Base-by-base conservation (phyloP, 2,329 filamentous ascomycete genomes). In the Cladophialophora yegresii region DNA sequence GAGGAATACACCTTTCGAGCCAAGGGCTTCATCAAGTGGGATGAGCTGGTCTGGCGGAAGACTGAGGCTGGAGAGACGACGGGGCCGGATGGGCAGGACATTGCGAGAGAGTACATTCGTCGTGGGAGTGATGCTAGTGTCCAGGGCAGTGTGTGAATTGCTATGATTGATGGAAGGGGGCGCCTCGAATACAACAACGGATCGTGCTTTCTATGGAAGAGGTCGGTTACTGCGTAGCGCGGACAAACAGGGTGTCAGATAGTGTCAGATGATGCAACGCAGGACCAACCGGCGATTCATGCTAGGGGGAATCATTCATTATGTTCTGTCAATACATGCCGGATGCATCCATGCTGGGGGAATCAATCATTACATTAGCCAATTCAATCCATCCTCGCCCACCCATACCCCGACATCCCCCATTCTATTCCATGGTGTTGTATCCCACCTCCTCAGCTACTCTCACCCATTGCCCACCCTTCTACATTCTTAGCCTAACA, bases 31-130 rank as follows among this genome's bases (percentile, higher is more conserved):
- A 61, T 40, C 3, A 49, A 40, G 23, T 67, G 64, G 64, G 64
- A 67, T 43, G 58, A 62, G 58, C 40, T 67, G 61, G 57, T 51
- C 5, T 67, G 64, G 64, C 56, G 64, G 16, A 64, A 54, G 49
- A 50, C 36, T 1, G 64, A 61, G 50, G 64, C 54, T n/a, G 49
- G 58, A 10, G 64, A 67, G 45, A 56, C 28, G 20, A 50, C n/a
- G 9, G 53, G 13, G 9, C 8, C 2, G 32, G 32, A 45, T 4
- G 58, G 45, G 7, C 40, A 59, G 33, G 61, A 63, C 22, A 56
- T 63, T 9, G 60, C 57, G 57, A 53, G 16, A 9, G 57, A 66
- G 43, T 66, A 63, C 40, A 33, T 13, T 2, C 55, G 55, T 16
- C 26, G 55, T 45, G 55, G 40, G 2, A 57, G 55, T 47, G 40